Percentiles rank a stretch among this genome's conserved stretches.
Evolutionary conservation across 495 filamentous ascomycete genomes (phyloP).

Genomic region (Penicillium malachiteum): DNA sequence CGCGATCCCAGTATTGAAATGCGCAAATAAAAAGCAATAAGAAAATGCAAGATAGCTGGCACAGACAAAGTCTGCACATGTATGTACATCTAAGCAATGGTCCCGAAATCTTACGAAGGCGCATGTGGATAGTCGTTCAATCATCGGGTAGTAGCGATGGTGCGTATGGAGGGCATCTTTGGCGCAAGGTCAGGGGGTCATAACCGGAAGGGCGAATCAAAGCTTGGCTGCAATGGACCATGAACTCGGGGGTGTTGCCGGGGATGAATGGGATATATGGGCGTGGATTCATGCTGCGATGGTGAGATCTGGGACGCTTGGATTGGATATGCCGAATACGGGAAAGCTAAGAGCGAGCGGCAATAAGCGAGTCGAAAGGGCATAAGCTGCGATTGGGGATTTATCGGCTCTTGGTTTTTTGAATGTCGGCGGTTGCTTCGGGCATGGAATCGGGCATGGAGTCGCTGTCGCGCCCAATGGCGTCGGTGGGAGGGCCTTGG

Average conservation of each 20-base stretch:
- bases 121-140: neutral
- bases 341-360: neutral
- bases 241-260: neutral
- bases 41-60: too few species aligned
- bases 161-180: neutral
- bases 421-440: constrained; percentile 15
- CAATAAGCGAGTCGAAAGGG: neutral
- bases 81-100: constrained; percentile 16
- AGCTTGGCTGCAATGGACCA: neutral
- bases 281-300: neutral
- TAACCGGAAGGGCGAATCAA: neutral
- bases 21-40: too few species aligned
- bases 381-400: neutral
- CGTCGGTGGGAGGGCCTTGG: constrained; percentile 29
- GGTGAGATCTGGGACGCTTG: neutral
- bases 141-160: neutral
- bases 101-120: constrained; percentile 1
- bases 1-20: too few species aligned
- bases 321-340: neutral
- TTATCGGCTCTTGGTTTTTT: constrained; percentile 3
- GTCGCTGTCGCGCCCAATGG: constrained; percentile 16
- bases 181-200: neutral
- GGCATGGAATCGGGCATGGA: constrained; percentile 8
- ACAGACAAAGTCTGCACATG: constrained; percentile 1
- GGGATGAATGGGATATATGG: neutral